These are phyloP conservation scores for Candolleomyces aberdarensis DNA, from an alignment of 768 basidiomycete species.

Conservation along the genomic window DNA sequence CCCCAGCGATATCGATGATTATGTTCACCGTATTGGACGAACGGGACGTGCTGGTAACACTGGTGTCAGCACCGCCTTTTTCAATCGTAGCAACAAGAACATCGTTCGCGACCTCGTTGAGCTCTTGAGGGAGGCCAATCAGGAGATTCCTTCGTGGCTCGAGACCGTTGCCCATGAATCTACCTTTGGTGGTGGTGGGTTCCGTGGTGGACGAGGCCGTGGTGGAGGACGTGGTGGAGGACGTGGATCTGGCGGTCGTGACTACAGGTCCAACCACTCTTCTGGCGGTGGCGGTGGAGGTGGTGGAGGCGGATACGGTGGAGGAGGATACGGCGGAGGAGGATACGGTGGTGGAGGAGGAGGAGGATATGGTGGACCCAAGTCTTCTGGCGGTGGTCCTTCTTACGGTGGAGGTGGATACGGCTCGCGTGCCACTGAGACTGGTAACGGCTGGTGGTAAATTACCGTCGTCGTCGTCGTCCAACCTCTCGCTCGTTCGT, in stretches of 20 bases:
- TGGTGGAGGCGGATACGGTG: slow-evolving; percentile 25
- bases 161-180: slow-evolving; percentile 82
- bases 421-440: slow-evolving; percentile 18
- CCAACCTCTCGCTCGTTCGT: slow-evolving; percentile 14
- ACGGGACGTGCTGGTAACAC: slow-evolving; percentile 99
- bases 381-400: slow-evolving; percentile 5
- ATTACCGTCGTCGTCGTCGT: slow-evolving; percentile 9
- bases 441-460: slow-evolving; percentile 42
- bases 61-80: slow-evolving; percentile 94
- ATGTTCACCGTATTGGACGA: slow-evolving; percentile 97
- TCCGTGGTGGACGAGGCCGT: slow-evolving; percentile 53
- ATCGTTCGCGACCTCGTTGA: slow-evolving; percentile 92
- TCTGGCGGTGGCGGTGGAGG: slow-evolving; percentile 32
- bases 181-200: slow-evolving; percentile 55
- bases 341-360: slow-evolving; percentile 9
- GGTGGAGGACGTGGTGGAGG: slow-evolving; percentile 61
- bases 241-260: slow-evolving; percentile 44
- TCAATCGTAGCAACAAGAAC: slow-evolving; percentile 89
- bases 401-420: slow-evolving; percentile 14
- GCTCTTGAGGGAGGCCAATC: slow-evolving; percentile 92
- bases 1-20: slow-evolving; percentile 97
- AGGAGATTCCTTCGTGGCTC: slow-evolving; percentile 90
- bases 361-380: slow-evolving; percentile 2
- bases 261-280: slow-evolving; percentile 33
- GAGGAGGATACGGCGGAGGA: slow-evolving; percentile 15